phyloP scores from a whole-genome alignment of 2,329 filamentous ascomycete genomes.

The Neopestalotiopsis sp. region DNA sequence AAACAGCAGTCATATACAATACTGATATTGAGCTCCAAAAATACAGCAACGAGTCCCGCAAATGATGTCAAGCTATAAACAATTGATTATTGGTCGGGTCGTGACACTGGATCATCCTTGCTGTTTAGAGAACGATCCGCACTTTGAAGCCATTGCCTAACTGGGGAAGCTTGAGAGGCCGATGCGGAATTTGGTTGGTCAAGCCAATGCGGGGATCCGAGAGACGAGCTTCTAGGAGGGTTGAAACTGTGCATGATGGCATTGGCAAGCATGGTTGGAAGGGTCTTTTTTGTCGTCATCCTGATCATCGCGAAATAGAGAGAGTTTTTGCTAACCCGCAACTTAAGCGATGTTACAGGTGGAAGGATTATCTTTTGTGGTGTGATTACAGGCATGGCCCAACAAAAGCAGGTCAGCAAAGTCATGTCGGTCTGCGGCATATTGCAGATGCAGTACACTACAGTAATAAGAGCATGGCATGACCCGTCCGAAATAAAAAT shows the following conservation, averaged over 20 bases:
- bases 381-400: neutral
- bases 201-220: slow-evolving; percentile 4
- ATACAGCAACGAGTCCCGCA: too few species aligned
- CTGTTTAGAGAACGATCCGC: neutral
- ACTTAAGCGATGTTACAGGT: neutral
- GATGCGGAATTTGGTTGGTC: neutral
- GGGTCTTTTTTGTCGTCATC: neutral
- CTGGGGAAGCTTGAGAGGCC: neutral
- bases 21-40: too few species aligned
- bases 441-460: slow-evolving; percentile 2
- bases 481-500: neutral
- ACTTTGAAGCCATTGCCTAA: slow-evolving; percentile 6
- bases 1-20: too few species aligned
- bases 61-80: too few species aligned
- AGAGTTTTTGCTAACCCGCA: neutral
- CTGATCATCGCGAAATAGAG: neutral
- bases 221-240: neutral
- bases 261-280: neutral
- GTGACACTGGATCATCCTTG: neutral
- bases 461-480: neutral
- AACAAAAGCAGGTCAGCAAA: neutral
- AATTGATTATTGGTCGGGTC: too few species aligned
- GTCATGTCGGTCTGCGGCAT: slow-evolving; percentile 16
- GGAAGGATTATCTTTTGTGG: neutral
- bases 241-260: neutral